Evolutionary conservation across 306 rosid species (phyloP).

Genomic region (Pterocarpus santalinus): DNA sequence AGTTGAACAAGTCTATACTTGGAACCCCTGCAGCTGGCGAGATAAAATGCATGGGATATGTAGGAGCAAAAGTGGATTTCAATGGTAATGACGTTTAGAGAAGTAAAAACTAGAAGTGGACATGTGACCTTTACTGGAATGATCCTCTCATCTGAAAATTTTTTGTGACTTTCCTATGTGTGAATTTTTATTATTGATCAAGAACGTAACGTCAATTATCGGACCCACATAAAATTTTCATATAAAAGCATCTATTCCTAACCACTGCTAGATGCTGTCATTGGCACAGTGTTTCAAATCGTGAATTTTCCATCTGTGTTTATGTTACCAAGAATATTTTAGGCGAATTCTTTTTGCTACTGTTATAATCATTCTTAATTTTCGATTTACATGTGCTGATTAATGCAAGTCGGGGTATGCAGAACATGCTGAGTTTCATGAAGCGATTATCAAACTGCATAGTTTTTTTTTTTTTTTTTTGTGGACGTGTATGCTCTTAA

Average conservation of each 20-base stretch:
- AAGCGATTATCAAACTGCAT: no score
- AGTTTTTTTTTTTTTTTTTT: no score
- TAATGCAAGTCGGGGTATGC: neutral
- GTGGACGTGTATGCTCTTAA: no score
- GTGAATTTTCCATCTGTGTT: neutral
- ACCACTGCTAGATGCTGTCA: no score
- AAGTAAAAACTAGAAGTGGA: neutral
- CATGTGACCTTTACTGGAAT: constrained; percentile 72
- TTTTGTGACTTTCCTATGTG: no score
- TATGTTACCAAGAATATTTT: no score
- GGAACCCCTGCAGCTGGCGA: constrained; percentile 34
- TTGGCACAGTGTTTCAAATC: constrained; percentile 44
- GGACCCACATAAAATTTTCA: no score
- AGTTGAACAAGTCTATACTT: constrained; percentile 41
- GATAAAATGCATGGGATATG: constrained; percentile 74
- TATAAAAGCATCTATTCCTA: no score
- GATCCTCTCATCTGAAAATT: neutral
- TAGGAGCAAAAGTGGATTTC: constrained; percentile 64
- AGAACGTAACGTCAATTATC: no score
- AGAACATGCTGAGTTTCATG: no score
- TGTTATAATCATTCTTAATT: neutral
- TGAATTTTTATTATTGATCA: no score
- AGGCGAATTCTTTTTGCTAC: no score
- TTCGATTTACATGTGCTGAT: constrained; percentile 26
- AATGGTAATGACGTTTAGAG: constrained; percentile 84